phyloP scores from a whole-genome alignment of 106 monocot genomes.

The Phalaenopsis aphrodite region DNA sequence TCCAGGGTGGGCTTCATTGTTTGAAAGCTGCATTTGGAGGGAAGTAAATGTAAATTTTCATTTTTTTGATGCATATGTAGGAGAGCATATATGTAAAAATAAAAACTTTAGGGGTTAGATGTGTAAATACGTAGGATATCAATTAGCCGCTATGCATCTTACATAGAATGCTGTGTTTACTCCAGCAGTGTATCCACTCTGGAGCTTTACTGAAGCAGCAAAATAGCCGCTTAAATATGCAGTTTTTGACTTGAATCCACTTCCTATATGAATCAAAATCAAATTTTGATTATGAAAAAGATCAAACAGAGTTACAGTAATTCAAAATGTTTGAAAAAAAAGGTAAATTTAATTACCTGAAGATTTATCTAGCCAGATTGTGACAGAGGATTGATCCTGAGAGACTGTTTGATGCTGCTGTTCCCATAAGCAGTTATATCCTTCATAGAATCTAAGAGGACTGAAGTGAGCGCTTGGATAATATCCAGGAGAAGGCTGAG shows the following conservation, averaged over 20 bases:
- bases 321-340: not conserved
- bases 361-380: constrained; percentile 49
- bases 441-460: constrained; percentile 21
- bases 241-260: constrained; percentile 43
- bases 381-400: constrained; percentile 31
- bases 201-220: constrained; percentile 41
- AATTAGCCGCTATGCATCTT: not conserved
- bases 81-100: too few species aligned
- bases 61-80: too few species aligned
- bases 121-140: too few species aligned
- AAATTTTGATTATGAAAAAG: not conserved
- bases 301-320: too few species aligned
- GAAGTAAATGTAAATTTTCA: not conserved
- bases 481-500: constrained; percentile 62
- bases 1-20: constrained; percentile 56
- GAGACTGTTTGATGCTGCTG: constrained; percentile 35
- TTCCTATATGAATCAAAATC: constrained; percentile 12
- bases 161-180: constrained; percentile 56
- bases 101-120: too few species aligned
- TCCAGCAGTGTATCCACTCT: constrained; percentile 52
- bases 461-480: constrained; percentile 41
- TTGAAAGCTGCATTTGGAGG: constrained; percentile 38
- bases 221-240: constrained; percentile 44
- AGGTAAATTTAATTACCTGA: constrained; percentile 21
- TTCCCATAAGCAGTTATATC: constrained; percentile 41